phyloP scores from a whole-genome alignment of 208 protist species.

The Trypanosoma scelopori region DNA sequence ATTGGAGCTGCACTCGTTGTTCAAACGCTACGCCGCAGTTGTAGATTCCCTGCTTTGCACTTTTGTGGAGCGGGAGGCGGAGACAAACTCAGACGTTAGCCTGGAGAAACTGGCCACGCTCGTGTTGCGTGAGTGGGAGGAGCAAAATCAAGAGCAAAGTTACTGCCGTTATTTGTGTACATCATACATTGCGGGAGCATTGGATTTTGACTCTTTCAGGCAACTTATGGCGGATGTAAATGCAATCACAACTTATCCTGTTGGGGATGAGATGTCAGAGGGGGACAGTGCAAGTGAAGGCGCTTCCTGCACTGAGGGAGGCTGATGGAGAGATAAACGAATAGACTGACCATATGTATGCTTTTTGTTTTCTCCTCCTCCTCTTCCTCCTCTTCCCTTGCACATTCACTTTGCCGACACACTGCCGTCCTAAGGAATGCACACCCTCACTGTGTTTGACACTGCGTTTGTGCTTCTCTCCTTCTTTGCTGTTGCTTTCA shows the following conservation, averaged over 20 bases:
- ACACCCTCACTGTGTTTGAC: no score
- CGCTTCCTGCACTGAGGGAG: conserved; percentile 6
- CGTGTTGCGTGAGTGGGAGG: conserved; percentile 49
- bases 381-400: conserved; percentile 9
- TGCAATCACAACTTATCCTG: conserved; percentile 41
- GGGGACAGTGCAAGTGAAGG: conserved; percentile 2
- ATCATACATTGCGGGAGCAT: conserved; percentile 66
- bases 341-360: neutral
- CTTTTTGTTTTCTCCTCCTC: conserved; percentile 10
- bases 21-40: conserved; percentile 48
- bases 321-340: neutral
- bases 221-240: conserved; percentile 63
- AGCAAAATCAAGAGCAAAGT: conserved; percentile 18
- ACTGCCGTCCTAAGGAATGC: no score
- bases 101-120: conserved; percentile 42
- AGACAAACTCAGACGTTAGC: neutral
- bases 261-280: conserved; percentile 26
- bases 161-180: conserved; percentile 55
- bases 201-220: conserved; percentile 73
- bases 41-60: conserved; percentile 53
- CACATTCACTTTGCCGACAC: neutral
- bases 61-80: conserved; percentile 39
- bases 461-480: no score
- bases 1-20: conserved; percentile 57
- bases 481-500: no score